Percentiles rank a stretch among this genome's conserved stretches.
phyloP scores from a whole-genome alignment of 306 rosid species.

The Citrullus mucosospermus region DNA sequence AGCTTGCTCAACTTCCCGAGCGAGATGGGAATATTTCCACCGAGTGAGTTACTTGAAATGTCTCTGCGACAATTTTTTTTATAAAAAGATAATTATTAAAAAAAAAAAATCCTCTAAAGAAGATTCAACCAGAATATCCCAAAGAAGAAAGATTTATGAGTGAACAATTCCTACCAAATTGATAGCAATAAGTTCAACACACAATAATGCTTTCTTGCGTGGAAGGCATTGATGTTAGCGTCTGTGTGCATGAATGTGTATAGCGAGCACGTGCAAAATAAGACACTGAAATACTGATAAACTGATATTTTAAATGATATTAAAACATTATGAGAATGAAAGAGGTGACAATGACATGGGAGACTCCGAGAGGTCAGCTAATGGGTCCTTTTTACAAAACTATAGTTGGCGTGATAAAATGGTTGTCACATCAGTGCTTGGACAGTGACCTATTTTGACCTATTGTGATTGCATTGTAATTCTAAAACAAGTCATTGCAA shows the following conservation, averaged over 20 bases:
- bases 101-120: not conserved
- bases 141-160: not conserved
- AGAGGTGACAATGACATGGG: not conserved
- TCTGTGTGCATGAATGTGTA: not conserved
- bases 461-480: not conserved
- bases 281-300: not conserved
- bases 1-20: slow-evolving; percentile 76
- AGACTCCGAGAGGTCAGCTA: not conserved
- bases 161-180: not conserved
- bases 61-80: slow-evolving; percentile 39
- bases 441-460: not conserved
- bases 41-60: slow-evolving; percentile 81
- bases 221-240: not conserved
- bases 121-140: not conserved
- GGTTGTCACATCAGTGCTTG: not conserved
- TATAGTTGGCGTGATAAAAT: not conserved
- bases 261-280: not conserved
- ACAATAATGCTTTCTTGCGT: not conserved
- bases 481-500: not conserved
- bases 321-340: not conserved
- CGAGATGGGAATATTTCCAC: slow-evolving; percentile 67
- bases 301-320: not conserved
- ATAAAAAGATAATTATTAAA: too few relatives aligned
- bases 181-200: not conserved
- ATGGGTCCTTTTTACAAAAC: not conserved